phyloP scores from a whole-genome alignment of 1,284 basidiomycete genomes.

The Bondarzewia mesenterica region DNA sequence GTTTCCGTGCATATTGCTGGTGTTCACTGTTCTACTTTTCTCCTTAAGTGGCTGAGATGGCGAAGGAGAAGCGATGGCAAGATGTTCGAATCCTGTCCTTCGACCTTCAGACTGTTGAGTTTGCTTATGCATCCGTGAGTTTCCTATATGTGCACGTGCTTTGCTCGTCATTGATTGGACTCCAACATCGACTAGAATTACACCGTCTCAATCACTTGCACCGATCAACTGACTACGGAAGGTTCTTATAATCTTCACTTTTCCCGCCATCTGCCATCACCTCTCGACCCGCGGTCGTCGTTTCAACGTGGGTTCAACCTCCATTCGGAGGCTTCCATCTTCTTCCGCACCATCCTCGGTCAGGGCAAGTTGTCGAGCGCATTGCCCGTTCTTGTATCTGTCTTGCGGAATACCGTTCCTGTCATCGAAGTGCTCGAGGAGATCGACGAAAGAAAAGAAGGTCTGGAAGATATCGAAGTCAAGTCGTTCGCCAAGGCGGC shows the following conservation, averaged over 20 bases:
- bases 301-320: no score
- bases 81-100: constrained; percentile 78
- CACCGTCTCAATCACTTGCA: constrained; percentile 65
- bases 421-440: constrained; percentile 63
- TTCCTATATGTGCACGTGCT: not conserved
- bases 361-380: constrained; percentile 57
- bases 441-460: constrained; percentile 37
- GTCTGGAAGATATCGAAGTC: constrained; percentile 59
- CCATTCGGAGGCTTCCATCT: not conserved
- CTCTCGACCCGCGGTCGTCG: constrained; percentile 3
- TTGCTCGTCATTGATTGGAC: not conserved
- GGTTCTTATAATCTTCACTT: constrained; percentile 69
- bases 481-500: constrained; percentile 70
- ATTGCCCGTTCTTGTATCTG: constrained; percentile 51
- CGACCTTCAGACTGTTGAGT: constrained; percentile 84
- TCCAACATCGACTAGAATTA: constrained; percentile 42
- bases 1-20: not conserved
- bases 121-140: constrained; percentile 61
- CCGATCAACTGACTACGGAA: constrained; percentile 58
- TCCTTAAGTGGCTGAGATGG: constrained; percentile 71
- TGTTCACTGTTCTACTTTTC: constrained; percentile 1
- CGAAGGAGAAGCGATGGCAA: constrained; percentile 57
- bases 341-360: constrained; percentile 14
- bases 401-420: constrained; percentile 68
- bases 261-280: constrained; percentile 36